Percentiles rank a stretch among this genome's conserved stretches.
Evolutionary conservation across 768 basidiomycete genomes (phyloP).

Genomic region (Mycena galericulata): DNA sequence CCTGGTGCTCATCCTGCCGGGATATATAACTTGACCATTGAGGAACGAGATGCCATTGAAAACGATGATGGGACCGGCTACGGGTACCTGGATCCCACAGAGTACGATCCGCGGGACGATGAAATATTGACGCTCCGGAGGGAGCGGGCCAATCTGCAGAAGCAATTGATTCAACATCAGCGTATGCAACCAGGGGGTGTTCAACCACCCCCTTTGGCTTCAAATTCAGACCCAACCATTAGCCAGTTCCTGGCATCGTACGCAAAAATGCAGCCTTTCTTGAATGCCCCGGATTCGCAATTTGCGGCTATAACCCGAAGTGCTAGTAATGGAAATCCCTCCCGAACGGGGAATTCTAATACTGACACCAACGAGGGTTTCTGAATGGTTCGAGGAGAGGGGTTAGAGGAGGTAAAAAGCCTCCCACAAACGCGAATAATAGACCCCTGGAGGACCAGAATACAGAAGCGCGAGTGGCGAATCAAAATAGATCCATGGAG

Average conservation of each 20-base stretch:
- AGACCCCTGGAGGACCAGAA: not conserved
- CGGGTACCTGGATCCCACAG: not conserved
- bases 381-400: not conserved
- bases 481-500: not conserved
- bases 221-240: not conserved
- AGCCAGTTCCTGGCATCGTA: not conserved
- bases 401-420: not conserved
- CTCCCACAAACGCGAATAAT: not conserved
- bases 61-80: not conserved
- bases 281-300: not conserved
- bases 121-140: not conserved
- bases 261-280: not conserved
- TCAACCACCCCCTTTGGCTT: not conserved
- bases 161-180: not conserved
- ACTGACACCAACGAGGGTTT: not conserved
- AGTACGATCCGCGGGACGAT: slow-evolving; percentile 15
- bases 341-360: slow-evolving; percentile 1
- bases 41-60: not conserved
- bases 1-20: not conserved
- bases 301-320: not conserved
- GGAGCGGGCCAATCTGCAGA: not conserved
- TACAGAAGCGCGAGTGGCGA: not conserved
- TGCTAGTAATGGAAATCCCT: not conserved
- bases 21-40: not conserved
- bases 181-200: not conserved